phyloP scores from a whole-genome alignment of 768 basidiomycete genomes.

The Hygrocybe coccinea region DNA sequence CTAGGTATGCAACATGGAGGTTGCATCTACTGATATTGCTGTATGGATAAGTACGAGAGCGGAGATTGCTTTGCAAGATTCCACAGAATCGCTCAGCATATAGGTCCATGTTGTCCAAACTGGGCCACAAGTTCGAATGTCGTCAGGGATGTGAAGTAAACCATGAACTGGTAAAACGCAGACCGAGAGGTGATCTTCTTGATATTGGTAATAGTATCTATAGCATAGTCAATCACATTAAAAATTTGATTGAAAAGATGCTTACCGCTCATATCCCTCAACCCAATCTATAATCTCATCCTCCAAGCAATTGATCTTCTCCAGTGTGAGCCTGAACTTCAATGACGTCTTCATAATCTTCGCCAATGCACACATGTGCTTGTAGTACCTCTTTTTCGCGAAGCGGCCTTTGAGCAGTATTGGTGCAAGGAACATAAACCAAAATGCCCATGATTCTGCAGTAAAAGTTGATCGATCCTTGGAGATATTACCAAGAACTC shows the following conservation, averaged over 20 bases:
- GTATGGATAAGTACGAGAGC: conserved; percentile 24
- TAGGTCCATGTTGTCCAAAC: conserved; percentile 35
- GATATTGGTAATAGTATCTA: conserved; percentile 12
- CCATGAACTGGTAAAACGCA: conserved; percentile 33
- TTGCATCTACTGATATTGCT: conserved; percentile 24
- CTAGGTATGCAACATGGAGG: conserved; percentile 23
- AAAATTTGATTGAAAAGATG: conserved; percentile 1
- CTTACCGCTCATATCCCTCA: conserved; percentile 32
- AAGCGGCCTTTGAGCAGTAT: conserved; percentile 32
- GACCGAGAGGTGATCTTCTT: neutral
- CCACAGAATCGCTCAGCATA: conserved; percentile 34
- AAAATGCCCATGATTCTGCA: conserved; percentile 37
- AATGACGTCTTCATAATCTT: conserved; percentile 33
- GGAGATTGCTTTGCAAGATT: conserved; percentile 18
- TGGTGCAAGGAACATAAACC: conserved; percentile 35
- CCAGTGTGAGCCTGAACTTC: conserved; percentile 23
- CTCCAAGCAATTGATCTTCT: conserved; percentile 19
- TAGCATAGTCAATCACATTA: neutral
- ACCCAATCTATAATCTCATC: conserved; percentile 32
- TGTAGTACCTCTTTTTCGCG: conserved; percentile 26
- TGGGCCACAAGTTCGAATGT: conserved; percentile 29
- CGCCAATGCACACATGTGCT: conserved; percentile 33
- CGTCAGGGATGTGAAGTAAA: conserved; percentile 29
- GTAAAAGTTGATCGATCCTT: conserved; percentile 25
- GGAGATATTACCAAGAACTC: conserved; percentile 24